Evolutionary conservation across 768 basidiomycete genomes (phyloP).

Genomic region (Hygrocybe punicea): DNA sequence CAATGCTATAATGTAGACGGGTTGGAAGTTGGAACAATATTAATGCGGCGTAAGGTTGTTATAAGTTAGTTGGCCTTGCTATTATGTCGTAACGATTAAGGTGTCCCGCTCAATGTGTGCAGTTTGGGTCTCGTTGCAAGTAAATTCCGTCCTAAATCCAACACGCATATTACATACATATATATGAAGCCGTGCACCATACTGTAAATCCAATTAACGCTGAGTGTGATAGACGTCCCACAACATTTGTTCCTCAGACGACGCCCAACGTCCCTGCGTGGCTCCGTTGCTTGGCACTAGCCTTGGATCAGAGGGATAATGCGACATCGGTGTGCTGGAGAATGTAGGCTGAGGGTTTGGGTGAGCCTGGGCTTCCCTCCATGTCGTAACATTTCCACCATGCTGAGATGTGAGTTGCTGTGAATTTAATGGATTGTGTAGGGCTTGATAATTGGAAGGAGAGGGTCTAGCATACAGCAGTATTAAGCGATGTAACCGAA

Average conservation of each 20-base stretch:
- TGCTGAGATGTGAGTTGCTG: neutral
- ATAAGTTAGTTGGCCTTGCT: no score
- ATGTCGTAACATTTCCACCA: neutral
- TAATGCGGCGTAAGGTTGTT: no score
- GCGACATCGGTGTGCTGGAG: neutral
- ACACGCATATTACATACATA: no score
- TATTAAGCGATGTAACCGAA: neutral
- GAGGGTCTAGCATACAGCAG: neutral
- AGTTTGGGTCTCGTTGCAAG: no score
- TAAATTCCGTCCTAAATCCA: no score
- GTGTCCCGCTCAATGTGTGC: no score
- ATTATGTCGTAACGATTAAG: no score
- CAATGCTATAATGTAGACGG: no score
- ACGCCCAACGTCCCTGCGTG: neutral
- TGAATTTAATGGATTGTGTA: neutral
- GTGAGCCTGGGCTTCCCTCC: no score
- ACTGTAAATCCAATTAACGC: neutral
- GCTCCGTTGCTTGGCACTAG: neutral
- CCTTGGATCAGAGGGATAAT: neutral
- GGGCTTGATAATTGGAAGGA: neutral
- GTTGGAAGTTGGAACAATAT: no score
- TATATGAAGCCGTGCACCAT: no score
- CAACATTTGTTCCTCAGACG: neutral
- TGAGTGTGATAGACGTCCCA: neutral
- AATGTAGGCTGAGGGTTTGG: neutral